Percentiles rank a stretch among this genome's conserved stretches.
These are phyloP conservation scores for Paralagenidium karlingii DNA, from an alignment of 352 stramenopile genomes.

Conservation along the genomic window DNA sequence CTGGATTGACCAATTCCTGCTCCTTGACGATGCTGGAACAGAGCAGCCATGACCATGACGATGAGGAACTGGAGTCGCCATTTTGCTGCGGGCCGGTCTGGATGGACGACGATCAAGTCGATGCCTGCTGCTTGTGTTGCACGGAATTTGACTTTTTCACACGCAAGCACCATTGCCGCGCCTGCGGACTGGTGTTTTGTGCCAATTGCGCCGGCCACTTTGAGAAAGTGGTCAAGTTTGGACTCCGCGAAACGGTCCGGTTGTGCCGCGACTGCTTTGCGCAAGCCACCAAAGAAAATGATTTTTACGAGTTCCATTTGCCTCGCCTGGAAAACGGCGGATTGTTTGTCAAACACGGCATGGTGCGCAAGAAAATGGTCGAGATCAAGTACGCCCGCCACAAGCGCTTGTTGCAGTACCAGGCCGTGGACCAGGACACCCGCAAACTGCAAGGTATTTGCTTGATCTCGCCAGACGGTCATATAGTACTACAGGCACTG, in stretches of 20 bases:
- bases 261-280: slow-evolving; percentile 28
- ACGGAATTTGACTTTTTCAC: slow-evolving; percentile 44
- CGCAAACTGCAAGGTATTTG: slow-evolving; percentile 19
- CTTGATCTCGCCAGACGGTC: neutral
- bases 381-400: slow-evolving; percentile 36
- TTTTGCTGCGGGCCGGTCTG: no score
- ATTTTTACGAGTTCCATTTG: slow-evolving; percentile 49
- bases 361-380: slow-evolving; percentile 42
- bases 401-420: slow-evolving; percentile 66
- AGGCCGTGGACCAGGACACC: slow-evolving; percentile 39
- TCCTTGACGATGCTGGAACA: no score
- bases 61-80: no score
- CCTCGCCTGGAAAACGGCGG: slow-evolving; percentile 44
- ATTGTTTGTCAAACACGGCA: slow-evolving; percentile 53
- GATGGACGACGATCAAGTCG: slow-evolving; percentile 38
- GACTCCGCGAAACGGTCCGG: slow-evolving; percentile 41
- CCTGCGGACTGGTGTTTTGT: slow-evolving; percentile 51
- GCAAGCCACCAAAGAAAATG: slow-evolving; percentile 34
- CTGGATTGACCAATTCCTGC: no score
- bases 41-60: no score
- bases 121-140: slow-evolving; percentile 33
- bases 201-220: slow-evolving; percentile 20
- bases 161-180: slow-evolving; percentile 53
- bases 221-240: slow-evolving; percentile 54
- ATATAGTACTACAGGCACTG: neutral